Evolutionary conservation across 2,329 filamentous ascomycete species (phyloP), one percentile per base, ranked within the genome.

Genomic region (Sphaerulina vaccinii): DNA sequence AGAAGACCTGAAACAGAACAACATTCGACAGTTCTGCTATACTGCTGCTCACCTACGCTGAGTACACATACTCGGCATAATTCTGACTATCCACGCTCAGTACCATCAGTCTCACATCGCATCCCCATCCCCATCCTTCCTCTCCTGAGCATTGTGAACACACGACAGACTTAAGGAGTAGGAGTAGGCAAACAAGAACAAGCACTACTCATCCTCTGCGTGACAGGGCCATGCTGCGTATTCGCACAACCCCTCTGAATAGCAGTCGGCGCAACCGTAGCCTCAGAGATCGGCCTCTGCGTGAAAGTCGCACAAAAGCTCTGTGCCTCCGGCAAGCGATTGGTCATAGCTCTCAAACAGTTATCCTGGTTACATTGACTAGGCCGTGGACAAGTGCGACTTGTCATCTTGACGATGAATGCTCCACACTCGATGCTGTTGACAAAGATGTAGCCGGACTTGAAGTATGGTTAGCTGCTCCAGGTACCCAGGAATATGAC

Each of bases 391-490:
- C 42, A 46, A n/a, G 42, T 46, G 29, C 45, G 42, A 24, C 48
- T 42, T 24, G 44, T 54, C 51, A 53, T 49, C 68, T 77, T 79
- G 9, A 79, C 67, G 5, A 75, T 70, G 39, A 74, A 79, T 4
- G 71, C 70, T 46, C 78, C 77, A 5, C 76, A 68, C 65, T 79
- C 77, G 47, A 79, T 79, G 3, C 71, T 76, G 65, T 79, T 78
- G 55, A 80, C 63, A 9, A 79, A 70, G 52, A 79, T 72, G 58
- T 73, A 73, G 1, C 77, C 77, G 0, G 70, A 73, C 62, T 72
- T 72, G 63, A 79, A 79, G 57, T 66, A 74, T 1, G 75, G 73
- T 52, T 77, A 79, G 40, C 70, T 70, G 19, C 70, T 74, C 77
- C 77, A 79, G 1, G 73, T 72, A 3, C 74, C 75, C 27, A 52